A percentile compares a stretch with the other conserved stretches of the same genome.
Evolutionary conservation across 441 rosid genomes (phyloP).

Genomic region (Sinapis alba): DNA sequence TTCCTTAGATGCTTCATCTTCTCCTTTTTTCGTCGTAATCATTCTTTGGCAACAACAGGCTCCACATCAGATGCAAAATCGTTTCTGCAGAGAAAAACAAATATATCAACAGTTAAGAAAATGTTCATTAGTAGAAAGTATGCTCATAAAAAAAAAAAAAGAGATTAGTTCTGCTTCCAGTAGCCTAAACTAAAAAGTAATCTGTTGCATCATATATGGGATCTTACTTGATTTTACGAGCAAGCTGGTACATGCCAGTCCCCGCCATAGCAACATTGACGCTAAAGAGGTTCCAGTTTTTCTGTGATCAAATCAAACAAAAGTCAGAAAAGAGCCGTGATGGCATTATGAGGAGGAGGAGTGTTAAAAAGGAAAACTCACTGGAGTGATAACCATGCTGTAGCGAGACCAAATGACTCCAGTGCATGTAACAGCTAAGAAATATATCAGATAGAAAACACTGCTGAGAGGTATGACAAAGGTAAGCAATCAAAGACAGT

Average conservation of each 20-base stretch:
- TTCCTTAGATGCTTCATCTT: conserved; percentile 25
- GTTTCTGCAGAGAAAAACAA: conserved; percentile 52
- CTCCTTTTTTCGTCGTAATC: conserved; percentile 30
- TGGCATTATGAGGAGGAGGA: neutral
- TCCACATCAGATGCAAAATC: conserved; percentile 64
- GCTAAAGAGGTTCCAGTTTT: conserved; percentile 95
- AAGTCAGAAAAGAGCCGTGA: neutral
- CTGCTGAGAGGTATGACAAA: conserved; percentile 7
- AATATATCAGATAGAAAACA: conserved; percentile 14
- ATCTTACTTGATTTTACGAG: conserved; percentile 80
- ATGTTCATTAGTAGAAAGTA: conserved; percentile 4
- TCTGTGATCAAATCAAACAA: conserved; percentile 63
- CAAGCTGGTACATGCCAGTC: conserved; percentile 86
- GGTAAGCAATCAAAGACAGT: conserved; percentile 4
- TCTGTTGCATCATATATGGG: neutral
- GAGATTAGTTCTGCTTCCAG: neutral
- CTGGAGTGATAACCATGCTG: conserved; percentile 93
- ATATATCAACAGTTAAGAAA: neutral
- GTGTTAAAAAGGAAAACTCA: conserved; percentile 42
- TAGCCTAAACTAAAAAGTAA: neutral
- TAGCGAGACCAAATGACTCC: conserved; percentile 95
- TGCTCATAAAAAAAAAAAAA: neutral
- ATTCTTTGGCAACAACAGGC: conserved; percentile 63
- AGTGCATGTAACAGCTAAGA: conserved; percentile 81
- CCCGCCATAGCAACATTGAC: conserved; percentile 88